Percentiles rank a stretch among this genome's conserved stretches.
Conservation (phyloP, 2,329 filamentous ascomycete species). For the Penicillium sp. region DNA sequence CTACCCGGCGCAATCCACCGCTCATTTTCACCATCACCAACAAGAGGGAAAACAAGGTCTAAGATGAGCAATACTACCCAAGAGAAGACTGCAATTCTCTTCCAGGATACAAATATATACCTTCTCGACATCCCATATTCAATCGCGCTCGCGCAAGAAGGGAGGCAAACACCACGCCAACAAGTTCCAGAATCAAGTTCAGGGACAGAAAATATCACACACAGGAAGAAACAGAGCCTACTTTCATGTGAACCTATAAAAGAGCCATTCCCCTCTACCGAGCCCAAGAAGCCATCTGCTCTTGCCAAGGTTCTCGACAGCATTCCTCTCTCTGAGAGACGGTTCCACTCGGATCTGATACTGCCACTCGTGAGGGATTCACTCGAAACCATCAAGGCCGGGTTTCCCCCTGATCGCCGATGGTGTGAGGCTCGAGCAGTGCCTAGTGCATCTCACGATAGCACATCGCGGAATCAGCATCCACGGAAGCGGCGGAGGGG, state of each 20-base stretch:
- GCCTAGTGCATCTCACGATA: not conserved
- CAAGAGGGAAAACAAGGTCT: not conserved
- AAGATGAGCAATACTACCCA: not conserved
- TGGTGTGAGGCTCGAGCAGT: conserved; percentile 37
- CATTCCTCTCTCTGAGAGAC: conserved; percentile 34
- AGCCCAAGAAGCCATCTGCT: conserved; percentile 51
- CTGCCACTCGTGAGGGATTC: conserved; percentile 40
- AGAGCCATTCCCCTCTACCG: conserved; percentile 48
- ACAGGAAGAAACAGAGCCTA: conserved; percentile 25
- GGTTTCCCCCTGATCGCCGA: not conserved
- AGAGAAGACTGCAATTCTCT: conserved; percentile 46
- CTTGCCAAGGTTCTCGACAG: conserved; percentile 39
- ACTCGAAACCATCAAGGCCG: conserved; percentile 32
- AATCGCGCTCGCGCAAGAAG: conserved; percentile 56
- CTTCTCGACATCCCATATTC: conserved; percentile 60
- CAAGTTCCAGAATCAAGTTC: not conserved
- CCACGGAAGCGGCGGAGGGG: not conserved
- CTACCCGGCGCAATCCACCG: not conserved
- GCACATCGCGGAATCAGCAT: not conserved
- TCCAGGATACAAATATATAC: conserved; percentile 47
- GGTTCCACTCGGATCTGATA: conserved; percentile 29
- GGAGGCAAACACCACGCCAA: conserved; percentile 14
- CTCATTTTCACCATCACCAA: not conserved
- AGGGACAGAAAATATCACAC: not conserved
- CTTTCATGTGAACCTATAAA: conserved; percentile 48